A percentile compares a stretch with the other conserved stretches of the same genome.
Conservation (phyloP, 495 filamentous ascomycete genomes). For the Cenococcum geophilum region DNA sequence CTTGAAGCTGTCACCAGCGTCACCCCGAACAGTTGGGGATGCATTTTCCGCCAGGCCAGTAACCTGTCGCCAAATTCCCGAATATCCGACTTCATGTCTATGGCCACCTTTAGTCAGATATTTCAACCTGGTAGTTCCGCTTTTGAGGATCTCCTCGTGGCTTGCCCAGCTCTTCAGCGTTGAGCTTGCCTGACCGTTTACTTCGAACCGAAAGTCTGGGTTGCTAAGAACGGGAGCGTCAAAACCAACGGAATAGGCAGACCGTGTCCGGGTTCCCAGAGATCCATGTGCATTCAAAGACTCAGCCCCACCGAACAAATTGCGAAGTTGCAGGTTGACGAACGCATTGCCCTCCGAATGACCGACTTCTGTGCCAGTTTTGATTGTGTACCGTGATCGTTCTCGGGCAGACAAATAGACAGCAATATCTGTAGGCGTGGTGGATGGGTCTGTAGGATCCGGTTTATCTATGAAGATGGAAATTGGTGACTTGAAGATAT, state of each 20-base stretch:
- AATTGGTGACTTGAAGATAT: slow-evolving; percentile 82
- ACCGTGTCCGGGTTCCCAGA: slow-evolving; percentile 79
- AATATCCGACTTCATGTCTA: slow-evolving; percentile 71
- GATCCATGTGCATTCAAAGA: slow-evolving; percentile 77
- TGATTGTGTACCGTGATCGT: slow-evolving; percentile 70
- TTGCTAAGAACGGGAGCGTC: slow-evolving; percentile 73
- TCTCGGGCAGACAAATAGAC: slow-evolving; percentile 71
- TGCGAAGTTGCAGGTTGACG: slow-evolving; percentile 72
- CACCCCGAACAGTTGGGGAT: slow-evolving; percentile 69
- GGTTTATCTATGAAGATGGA: slow-evolving; percentile 71
- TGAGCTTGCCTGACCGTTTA: slow-evolving; percentile 71
- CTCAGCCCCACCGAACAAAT: slow-evolving; percentile 93
- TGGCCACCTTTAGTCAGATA: slow-evolving; percentile 56
- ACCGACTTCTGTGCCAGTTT: slow-evolving; percentile 88
- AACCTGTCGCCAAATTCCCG: slow-evolving; percentile 78
- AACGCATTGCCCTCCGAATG: slow-evolving; percentile 90
- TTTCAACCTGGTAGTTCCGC: slow-evolving; percentile 65
- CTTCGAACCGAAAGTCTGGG: slow-evolving; percentile 66
- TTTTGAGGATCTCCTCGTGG: slow-evolving; percentile 84
- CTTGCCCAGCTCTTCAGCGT: slow-evolving; percentile 86
- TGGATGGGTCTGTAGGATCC: slow-evolving; percentile 49
- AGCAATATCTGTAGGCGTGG: slow-evolving; percentile 66
- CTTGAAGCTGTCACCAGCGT: slow-evolving; percentile 89
- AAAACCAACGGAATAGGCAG: slow-evolving; percentile 79
- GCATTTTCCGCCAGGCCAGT: slow-evolving; percentile 68